These are phyloP conservation scores for Euphorbia lathyris DNA, from an alignment of 345 rosid species.

Conservation along the genomic window DNA sequence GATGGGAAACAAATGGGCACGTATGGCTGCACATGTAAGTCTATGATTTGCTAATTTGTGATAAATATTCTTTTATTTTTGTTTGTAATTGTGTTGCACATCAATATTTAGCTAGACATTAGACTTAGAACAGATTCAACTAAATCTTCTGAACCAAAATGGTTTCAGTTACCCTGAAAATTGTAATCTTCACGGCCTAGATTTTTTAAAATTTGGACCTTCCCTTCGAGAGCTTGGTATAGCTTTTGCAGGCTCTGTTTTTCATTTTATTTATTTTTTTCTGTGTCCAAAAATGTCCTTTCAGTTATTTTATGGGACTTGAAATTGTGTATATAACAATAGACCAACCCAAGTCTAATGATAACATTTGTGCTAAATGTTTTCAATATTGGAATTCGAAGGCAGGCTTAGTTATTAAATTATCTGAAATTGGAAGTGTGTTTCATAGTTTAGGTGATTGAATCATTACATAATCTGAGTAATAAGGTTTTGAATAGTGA, in stretches of 20 bases:
- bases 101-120: neutral
- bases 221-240: neutral
- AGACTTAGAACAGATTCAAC: neutral
- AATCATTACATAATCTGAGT: neutral
- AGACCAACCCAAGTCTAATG: neutral
- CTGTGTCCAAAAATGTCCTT: neutral
- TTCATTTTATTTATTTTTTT: neutral
- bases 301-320: neutral
- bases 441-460: too few species aligned
- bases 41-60: neutral
- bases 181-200: neutral
- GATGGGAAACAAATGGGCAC: constrained; percentile 99
- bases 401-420: too few species aligned
- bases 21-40: constrained; percentile 95
- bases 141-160: neutral
- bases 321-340: neutral
- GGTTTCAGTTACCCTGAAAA: neutral
- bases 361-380: too few species aligned
- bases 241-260: neutral
- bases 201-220: neutral
- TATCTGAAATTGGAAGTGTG: too few species aligned
- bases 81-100: neutral
- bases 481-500: neutral
- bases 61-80: neutral
- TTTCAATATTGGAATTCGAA: too few species aligned